Percentiles rank a stretch among this genome's conserved stretches.
phyloP scores from a whole-genome alignment of 75 land plant species.

The Ceratopteris richardii region DNA sequence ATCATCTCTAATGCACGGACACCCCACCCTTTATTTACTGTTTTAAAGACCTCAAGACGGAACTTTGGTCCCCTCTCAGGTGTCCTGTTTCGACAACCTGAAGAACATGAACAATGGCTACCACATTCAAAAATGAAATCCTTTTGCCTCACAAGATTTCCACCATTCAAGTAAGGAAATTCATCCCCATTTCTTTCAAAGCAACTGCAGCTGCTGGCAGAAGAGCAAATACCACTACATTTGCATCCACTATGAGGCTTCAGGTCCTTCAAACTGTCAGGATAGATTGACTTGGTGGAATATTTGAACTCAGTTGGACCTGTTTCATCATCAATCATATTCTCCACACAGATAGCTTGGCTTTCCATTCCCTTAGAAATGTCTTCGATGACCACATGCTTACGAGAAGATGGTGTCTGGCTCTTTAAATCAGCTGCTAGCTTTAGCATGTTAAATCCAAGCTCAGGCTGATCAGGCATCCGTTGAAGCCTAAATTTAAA shows the following conservation, averaged over 20 bases:
- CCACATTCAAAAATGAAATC: constrained; percentile 52
- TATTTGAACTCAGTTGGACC: constrained; percentile 51
- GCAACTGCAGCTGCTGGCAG: constrained; percentile 31
- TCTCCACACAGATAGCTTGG: constrained; percentile 50
- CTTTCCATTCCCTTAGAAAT: constrained; percentile 43
- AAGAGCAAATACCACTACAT: constrained; percentile 34
- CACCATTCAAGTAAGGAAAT: constrained; percentile 38
- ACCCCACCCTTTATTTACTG: constrained; percentile 63
- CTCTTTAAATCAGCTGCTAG: constrained; percentile 35
- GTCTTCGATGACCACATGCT: constrained; percentile 36
- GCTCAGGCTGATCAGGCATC: constrained; percentile 49
- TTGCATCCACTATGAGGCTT: constrained; percentile 30
- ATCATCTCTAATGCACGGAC: constrained; percentile 59
- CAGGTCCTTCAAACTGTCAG: constrained; percentile 5
- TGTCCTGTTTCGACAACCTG: constrained; percentile 40
- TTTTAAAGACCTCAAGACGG: constrained; percentile 65
- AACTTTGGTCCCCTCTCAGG: constrained; percentile 40
- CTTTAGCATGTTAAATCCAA: constrained; percentile 38
- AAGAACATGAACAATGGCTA: constrained; percentile 35
- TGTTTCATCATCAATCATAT: constrained; percentile 53
- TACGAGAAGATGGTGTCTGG: constrained; percentile 21
- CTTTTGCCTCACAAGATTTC: constrained; percentile 31
- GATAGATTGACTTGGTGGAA: constrained; percentile 23
- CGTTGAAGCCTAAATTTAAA: constrained; percentile 55
- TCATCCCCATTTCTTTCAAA: constrained; percentile 29